Percentiles rank a stretch among this genome's conserved stretches.
Conservation (phyloP, 805 yeast species). For the Schwanniomyces polymorphus region DNA sequence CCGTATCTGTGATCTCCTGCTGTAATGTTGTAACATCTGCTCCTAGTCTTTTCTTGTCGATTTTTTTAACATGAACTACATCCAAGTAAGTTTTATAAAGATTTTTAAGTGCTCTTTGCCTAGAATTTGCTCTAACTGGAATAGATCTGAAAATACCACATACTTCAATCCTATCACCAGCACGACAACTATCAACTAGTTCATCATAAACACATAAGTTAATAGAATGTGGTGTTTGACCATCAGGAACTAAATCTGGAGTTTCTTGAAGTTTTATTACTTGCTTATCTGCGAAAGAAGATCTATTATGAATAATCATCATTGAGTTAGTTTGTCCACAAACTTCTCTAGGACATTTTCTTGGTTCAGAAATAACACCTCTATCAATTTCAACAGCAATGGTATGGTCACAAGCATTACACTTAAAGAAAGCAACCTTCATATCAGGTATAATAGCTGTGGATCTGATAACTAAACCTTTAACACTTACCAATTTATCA, state of each 20-base stretch:
- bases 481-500: slow-evolving; percentile 86
- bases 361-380: slow-evolving; percentile 92
- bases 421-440: slow-evolving; percentile 95
- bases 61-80: slow-evolving; percentile 88
- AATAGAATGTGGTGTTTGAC: slow-evolving; percentile 97
- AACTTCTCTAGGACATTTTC: slow-evolving; percentile 84
- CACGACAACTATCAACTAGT: slow-evolving; percentile 88
- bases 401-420: slow-evolving; percentile 93
- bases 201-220: slow-evolving; percentile 95
- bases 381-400: slow-evolving; percentile 89
- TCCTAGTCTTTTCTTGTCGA: slow-evolving; percentile 78
- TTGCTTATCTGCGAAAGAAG: slow-evolving; percentile 93
- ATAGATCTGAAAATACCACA: slow-evolving; percentile 93
- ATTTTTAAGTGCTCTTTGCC: slow-evolving; percentile 79
- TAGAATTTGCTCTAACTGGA: slow-evolving; percentile 85
- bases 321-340: slow-evolving; percentile 85
- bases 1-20: slow-evolving; percentile 54
- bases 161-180: slow-evolving; percentile 95
- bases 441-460: slow-evolving; percentile 95
- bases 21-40: slow-evolving; percentile 69
- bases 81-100: slow-evolving; percentile 92
- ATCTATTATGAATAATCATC: slow-evolving; percentile 88
- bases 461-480: slow-evolving; percentile 86
- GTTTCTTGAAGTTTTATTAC: slow-evolving; percentile 93
- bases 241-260: slow-evolving; percentile 95